Conservation (phyloP, 495 filamentous ascomycete genomes). For the Oleoguttula mirabilis region DNA sequence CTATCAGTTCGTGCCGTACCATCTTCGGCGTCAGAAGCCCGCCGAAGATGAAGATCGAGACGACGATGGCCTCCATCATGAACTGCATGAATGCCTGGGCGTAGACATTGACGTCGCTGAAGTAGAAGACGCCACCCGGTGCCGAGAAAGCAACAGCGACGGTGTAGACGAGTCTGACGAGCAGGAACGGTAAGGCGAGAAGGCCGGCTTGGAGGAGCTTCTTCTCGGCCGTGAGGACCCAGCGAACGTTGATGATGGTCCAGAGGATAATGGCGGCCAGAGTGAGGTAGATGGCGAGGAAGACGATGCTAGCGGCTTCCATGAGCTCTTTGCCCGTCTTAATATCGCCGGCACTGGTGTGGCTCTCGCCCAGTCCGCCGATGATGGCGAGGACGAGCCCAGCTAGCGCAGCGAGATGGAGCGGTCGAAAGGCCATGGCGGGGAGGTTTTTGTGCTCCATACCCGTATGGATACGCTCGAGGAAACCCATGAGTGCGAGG, state of each 20-base stretch:
- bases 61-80: conserved; percentile 14
- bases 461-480: conserved; percentile 11
- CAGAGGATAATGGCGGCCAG: conserved; percentile 7
- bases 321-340: conserved; percentile 3
- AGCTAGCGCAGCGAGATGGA: conserved; percentile 11
- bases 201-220: conserved; percentile 8
- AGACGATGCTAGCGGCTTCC: conserved; percentile 14
- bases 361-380: conserved; percentile 6
- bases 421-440: conserved; percentile 4
- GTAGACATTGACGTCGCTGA: conserved; percentile 15
- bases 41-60: conserved; percentile 11
- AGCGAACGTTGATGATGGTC: not conserved
- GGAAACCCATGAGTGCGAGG: conserved; percentile 14
- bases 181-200: conserved; percentile 15
- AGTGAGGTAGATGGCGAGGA: conserved; percentile 13
- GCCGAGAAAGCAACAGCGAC: conserved; percentile 10
- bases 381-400: conserved; percentile 17
- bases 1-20: not conserved
- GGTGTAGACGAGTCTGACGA: conserved; percentile 17
- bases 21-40: conserved; percentile 17
- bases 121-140: conserved; percentile 10
- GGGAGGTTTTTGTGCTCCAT: conserved; percentile 8
- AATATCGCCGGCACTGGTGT: not conserved
- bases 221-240: conserved; percentile 4
- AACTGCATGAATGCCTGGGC: conserved; percentile 20